Base-by-base conservation (phyloP, 495 filamentous ascomycete species). In the Xylaria flabelliformis region DNA sequence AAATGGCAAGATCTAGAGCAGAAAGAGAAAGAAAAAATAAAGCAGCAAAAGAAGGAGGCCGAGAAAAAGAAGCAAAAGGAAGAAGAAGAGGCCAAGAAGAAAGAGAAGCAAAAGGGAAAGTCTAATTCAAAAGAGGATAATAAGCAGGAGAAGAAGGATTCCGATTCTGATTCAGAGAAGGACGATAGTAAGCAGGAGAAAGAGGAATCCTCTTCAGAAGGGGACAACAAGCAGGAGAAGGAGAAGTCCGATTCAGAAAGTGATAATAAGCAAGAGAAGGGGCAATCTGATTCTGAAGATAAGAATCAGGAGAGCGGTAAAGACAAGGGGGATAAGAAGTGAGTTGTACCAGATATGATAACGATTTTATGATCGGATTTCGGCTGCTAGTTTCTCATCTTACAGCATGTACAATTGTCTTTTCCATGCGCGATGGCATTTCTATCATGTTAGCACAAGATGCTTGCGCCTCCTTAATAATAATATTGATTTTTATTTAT, bases 1-100 rank as follows among this genome's bases (percentile, higher is more conserved):
- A 89, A 92, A 78, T 83, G 97, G 79, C 85, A 85, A 75, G 85
- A 89, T 10, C 84, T 92, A 65, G 81, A 90, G 67, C 85, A 89
- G 75, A 78, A 85, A 42, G 83, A 85, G 77, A 85, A 85, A 24
- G 85, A 88, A 24, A 80, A 83, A 8, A 77, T 84, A 0, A 74
- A 79, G 59, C 76, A 82, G 55, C 73, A 81, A 50, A 74, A 82
- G 66, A 67, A 81, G 48, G 69, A 81, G 51, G 74, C 83, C 58
- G 76, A 87, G 69, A 70, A 78, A 15, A 75, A 70, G 48, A 78
- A 79, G 62, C 72, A 72, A 62, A 70, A 80, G 51, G 74, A 80
- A 21, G 69, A 82, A 34, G 71, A 80, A 13, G 66, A 80, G 41
- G 67, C 78, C 17, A 68, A 77, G 53, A 64, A 77, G 64, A 72